A percentile compares a stretch with the other conserved stretches of the same genome.
These are phyloP conservation scores for Tulasnella sp. DNA, from an alignment of 768 basidiomycete species.

Conservation along the genomic window DNA sequence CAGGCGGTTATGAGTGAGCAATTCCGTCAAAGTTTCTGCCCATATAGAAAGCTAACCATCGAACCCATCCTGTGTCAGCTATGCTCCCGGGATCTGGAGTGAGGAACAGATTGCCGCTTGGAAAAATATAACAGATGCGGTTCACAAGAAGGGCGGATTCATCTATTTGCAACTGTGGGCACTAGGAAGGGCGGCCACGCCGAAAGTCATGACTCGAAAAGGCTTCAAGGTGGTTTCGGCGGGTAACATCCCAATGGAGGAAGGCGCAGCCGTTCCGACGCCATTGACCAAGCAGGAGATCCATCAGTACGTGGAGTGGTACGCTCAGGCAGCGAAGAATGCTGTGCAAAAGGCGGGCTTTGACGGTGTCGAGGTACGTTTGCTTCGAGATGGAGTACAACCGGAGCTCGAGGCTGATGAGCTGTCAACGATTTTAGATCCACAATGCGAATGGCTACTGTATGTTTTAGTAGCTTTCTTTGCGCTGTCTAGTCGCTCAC, in stretches of 20 bases:
- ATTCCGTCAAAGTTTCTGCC: background rate
- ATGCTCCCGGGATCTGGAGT: constrained; percentile 55
- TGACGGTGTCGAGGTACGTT: constrained; percentile 47
- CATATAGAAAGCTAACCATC: constrained; percentile 12
- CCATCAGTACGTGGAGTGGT: constrained; percentile 18
- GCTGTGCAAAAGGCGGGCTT: constrained; percentile 51
- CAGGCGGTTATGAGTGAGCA: constrained; percentile 7
- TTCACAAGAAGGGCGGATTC: constrained; percentile 26
- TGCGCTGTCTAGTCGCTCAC: no score
- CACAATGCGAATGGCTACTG: background rate
- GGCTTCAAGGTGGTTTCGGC: constrained; percentile 15
- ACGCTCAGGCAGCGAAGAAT: constrained; percentile 42
- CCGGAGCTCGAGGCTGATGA: no score
- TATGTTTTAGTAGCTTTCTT: no score
- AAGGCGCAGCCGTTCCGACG: constrained; percentile 14
- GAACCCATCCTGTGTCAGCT: constrained; percentile 30
- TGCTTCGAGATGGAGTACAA: no score
- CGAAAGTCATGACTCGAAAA: background rate
- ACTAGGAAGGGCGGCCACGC: constrained; percentile 23
- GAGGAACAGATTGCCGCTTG: constrained; percentile 46
- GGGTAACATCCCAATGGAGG: background rate
- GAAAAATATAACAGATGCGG: constrained; percentile 37
- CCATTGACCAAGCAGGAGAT: constrained; percentile 24
- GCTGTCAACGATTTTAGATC: no score
- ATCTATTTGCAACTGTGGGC: constrained; percentile 31